Conservation (phyloP, 768 basidiomycete species). For the Kwoniella bestiolae region DNA sequence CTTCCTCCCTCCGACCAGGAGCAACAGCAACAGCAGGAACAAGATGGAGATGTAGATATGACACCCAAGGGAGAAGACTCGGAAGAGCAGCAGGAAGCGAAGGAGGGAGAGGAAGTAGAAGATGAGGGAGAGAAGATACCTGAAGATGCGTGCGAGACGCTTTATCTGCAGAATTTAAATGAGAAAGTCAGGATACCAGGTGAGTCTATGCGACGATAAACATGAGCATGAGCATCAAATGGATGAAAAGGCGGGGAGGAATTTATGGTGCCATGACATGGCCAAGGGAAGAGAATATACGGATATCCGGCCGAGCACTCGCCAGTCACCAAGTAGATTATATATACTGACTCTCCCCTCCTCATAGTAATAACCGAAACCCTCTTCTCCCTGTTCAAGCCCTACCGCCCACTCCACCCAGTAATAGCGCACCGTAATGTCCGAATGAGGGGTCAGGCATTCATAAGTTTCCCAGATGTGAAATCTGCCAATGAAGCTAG, state of each 20-base stretch:
- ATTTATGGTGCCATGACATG: no score
- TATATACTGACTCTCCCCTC: not conserved
- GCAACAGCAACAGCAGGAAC: not conserved
- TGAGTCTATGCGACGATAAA: conserved; percentile 45
- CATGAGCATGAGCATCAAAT: no score
- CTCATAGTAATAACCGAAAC: conserved; percentile 80
- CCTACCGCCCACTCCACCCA: conserved; percentile 89
- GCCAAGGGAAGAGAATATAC: no score
- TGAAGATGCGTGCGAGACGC: conserved; percentile 70
- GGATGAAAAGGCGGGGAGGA: no score
- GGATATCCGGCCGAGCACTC: no score
- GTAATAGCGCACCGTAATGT: conserved; percentile 94
- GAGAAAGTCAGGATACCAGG: conserved; percentile 67
- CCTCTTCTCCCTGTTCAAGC: conserved; percentile 83
- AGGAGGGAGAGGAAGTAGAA: conserved; percentile 8
- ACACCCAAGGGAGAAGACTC: not conserved
- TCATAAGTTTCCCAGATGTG: conserved; percentile 83
- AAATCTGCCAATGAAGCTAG: conserved; percentile 84
- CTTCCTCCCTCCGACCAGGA: not conserved
- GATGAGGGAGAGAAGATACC: conserved; percentile 35
- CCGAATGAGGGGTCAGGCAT: conserved; percentile 98
- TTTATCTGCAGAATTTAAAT: conserved; percentile 95
- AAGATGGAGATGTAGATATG: conserved; percentile 22
- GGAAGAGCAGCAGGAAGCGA: not conserved
- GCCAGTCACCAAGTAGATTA: not conserved